phyloP scores from a whole-genome alignment of 306 rosid genomes.

The barrel medic (Medicago truncatula) region MtrunA17r5.0-ANR NC_053047.1:34226001-34226500 shows the following conservation, averaged over 20 bases:
- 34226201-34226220: too few relatives aligned
- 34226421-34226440: not conserved
- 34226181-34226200: too few relatives aligned
- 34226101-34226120: not conserved
- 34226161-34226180: too few relatives aligned
- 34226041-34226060: not conserved
- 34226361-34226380: not conserved
- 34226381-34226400: not conserved
- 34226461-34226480: not conserved
- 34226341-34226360: too few relatives aligned
- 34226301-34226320: too few relatives aligned
- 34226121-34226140: too few relatives aligned
- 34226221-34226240: too few relatives aligned
- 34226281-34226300: too few relatives aligned
- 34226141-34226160: too few relatives aligned
- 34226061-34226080: not conserved
- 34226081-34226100: not conserved
- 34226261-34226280: too few relatives aligned
- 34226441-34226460: not conserved
- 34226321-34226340: too few relatives aligned
- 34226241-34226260: too few relatives aligned
- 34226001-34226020: not conserved
- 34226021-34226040: not conserved
- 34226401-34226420: not conserved
- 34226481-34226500: not conserved